Base-by-base conservation (phyloP, 2,329 filamentous ascomycete species). In the Microcera coccophila region DNA sequence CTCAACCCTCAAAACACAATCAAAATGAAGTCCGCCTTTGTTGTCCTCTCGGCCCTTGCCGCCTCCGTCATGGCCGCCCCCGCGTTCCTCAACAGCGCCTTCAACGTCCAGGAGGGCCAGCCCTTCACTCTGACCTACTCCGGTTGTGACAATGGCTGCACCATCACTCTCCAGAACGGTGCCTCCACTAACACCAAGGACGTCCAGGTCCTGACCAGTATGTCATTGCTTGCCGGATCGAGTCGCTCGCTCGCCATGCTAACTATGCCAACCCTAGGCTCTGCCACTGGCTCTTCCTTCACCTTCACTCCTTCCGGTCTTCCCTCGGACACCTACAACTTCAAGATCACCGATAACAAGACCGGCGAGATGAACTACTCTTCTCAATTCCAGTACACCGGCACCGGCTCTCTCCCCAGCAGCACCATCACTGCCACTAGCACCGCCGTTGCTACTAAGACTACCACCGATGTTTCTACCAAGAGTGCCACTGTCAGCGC, bases 1-100 rank as follows among this genome's bases (percentile, higher is more conserved):
- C 32, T 26, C 42, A 48, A 45, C 40, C 41, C 48, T n/a, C 39
- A 37, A n/a, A n/a, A 21, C 42, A 45, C 44, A 49, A 52, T 60
- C 61, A 64, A 54, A 46, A 68, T 68, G 65, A 65, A 67, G 63
- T 63, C 57, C 54, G 59, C 63, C 39, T 21, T 60, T 52, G 58
- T 52, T 52, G 45, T 57, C 41, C 32, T 64, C 39, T 53, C 59
- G 47, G 51, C 61, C 52, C 37, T 64, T 33, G 62, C 54, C 45
- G 49, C 50, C 47, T 44, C 53, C 39, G 61, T 44, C 43, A 22
- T 58, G 39, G 65, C 62, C 35, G 38, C 55, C 49, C 64, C 64
- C 37, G 20, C 36, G 16, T 58, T 68, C 55, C 48, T 54, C 54
- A 68, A 68, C 63, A 47, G 40, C 20, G 21, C 45, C 4, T 65